Base-by-base conservation (phyloP, 176 grass and related monocot species). In the Aegilops tauschii region DNA sequence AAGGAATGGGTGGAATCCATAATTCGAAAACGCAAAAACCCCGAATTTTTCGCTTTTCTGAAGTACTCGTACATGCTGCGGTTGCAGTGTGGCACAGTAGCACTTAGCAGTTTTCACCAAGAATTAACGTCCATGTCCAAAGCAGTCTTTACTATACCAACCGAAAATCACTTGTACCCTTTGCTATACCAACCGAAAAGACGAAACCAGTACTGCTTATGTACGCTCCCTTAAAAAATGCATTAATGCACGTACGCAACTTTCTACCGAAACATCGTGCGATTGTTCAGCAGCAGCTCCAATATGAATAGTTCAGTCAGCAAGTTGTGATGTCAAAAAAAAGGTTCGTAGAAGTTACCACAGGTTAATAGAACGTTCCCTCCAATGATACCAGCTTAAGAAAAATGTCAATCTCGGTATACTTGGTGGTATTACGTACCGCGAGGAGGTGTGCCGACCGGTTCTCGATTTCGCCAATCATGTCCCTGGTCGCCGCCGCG, bases 391-490 rank as follows among this genome's bases (percentile, higher is more conserved):
- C 17, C 79, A 16, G 63, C 39, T 73, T 44, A 44, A 52, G 67
- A n/a, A 80, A 74, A 45, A 2, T 59, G 3, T 29, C 0, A 42
- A 77, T 87, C 16, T 84, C 59, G 16, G 65, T 21, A 71, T 30
- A 4, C 39, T 37, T 37, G 1, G 52, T 59, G 80, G 9, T 25
- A 42, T 42, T 70, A 86, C 94, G 93, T 80, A 99, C 97, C 73
- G 97, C 97, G 70, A 94, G 94, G 62, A 99, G 97, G 85, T 99
- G 94, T 58, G 92, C 76, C 20, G 97, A 99, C n/a, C 97, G 97
- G 74, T 99, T 99, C 89, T 99, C 94, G 83, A 99, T 99, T 52
- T 99, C 94, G 73, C 94, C 94, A 85, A 99, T 99, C 97, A 99
- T 99, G 92, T 96, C 94, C 49, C 97, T 86, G 16, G 92, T 50